Evolutionary conservation across 163 green algal species (phyloP), one percentile per base, ranked within the genome.

Genomic region (Trebouxia gelatinosa): DNA sequence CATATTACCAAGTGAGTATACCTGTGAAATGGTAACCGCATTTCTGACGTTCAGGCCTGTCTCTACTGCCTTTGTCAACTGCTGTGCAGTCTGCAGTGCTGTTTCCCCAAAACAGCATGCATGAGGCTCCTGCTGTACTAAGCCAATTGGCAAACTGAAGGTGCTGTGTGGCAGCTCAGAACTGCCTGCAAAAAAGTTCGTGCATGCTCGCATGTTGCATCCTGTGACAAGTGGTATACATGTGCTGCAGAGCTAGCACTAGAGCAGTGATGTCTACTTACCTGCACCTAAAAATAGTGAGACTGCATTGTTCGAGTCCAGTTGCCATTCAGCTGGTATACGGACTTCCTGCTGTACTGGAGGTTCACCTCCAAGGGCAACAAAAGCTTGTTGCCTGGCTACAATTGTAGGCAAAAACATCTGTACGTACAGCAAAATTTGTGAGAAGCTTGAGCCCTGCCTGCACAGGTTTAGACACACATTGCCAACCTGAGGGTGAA

Each of bases 401-500:
- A 72, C 37, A 34, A 72, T 6, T 34, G 2, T 17, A 54, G 64
- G 64, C 35, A 72, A 19, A 17, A 50, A 72, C 6, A 21, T 37
- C 64, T 72, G 64, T 48, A 34, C 61, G 57, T 6, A 21, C 2
- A 46, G 19, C 31, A 48, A 28, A 16, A 11, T 9, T 13, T 54
- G 43, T 13, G 9, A 54, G 13, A 23, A 23, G 43, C 43, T 23
- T 13, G 13, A 13, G 11, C 13, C 43, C 9, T 13, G 43, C 11
- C 43, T 54, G 43, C 13, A 13, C 43, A 54, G 43, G 43, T 13
- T 54, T 54, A 35, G 1, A 66, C 21, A 28, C 11, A 17, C 13
- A 32, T 66, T 11, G 11, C 57, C 21, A n/a, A 76, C 68, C 68
- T 76, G 40, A 21, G 68, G 40, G 43, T 76, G 68, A 11, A 76